phyloP scores from a whole-genome alignment of 2,329 filamentous ascomycete genomes.

The Colletotrichum ledebouriae region DNA sequence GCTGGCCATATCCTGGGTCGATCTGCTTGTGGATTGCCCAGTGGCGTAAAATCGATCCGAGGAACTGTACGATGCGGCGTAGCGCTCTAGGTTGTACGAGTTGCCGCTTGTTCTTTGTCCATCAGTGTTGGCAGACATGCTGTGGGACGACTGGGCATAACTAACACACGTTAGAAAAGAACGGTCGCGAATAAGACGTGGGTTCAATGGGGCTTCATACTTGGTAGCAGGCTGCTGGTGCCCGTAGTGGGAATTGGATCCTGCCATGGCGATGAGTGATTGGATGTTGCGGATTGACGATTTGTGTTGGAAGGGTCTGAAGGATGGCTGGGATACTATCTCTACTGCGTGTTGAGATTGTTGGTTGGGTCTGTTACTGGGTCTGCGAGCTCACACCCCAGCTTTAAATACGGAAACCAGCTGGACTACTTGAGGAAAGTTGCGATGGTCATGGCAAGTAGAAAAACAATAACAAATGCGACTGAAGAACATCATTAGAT shows the following conservation, averaged over 20 bases:
- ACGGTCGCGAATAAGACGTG: background rate
- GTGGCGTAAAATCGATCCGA: constrained; percentile 32
- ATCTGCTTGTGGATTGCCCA: constrained; percentile 22
- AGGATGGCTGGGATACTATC: background rate
- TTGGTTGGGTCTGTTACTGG: constrained; percentile 12
- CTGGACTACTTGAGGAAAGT: background rate
- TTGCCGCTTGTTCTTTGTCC: constrained; percentile 9
- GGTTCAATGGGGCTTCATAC: constrained; percentile 15
- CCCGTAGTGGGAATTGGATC: constrained; percentile 7
- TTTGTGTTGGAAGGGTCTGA: background rate
- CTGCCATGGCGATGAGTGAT: constrained; percentile 13
- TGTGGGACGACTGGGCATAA: constrained; percentile 27
- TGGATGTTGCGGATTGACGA: background rate
- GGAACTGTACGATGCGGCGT: constrained; percentile 6
- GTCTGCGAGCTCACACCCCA: background rate
- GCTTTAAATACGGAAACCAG: background rate
- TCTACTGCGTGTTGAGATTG: background rate
- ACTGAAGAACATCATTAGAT: background rate
- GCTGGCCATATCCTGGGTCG: background rate
- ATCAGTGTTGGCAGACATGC: constrained; percentile 28
- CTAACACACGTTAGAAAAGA: constrained; percentile 17
- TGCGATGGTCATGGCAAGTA: background rate
- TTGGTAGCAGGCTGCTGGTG: constrained; percentile 16
- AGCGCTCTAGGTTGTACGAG: constrained; percentile 1
- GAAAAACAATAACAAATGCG: background rate